These are phyloP conservation scores for Megacollybia marginata DNA, from an alignment of 768 basidiomycete species.

Conservation along the genomic window DNA sequence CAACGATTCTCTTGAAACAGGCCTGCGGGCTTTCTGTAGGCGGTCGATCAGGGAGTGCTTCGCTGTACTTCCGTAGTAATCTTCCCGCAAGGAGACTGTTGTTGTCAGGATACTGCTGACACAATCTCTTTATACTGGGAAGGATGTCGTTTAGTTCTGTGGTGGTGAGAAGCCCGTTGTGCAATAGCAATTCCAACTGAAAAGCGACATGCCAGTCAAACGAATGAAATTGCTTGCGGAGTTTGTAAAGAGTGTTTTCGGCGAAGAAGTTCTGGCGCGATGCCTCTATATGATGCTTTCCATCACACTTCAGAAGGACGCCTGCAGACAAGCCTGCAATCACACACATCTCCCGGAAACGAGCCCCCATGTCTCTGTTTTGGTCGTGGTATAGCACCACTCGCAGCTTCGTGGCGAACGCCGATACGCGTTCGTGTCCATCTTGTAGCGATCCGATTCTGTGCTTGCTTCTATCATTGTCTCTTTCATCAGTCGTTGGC, in stretches of 20 bases:
- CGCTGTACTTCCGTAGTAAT: constrained; percentile 48
- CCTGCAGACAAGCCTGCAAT: constrained; percentile 34
- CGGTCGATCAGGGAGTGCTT: constrained; percentile 37
- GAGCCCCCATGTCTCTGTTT: constrained; percentile 37
- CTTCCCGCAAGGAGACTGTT: constrained; percentile 29
- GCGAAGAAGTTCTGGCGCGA: constrained; percentile 43
- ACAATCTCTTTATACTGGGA: constrained; percentile 34
- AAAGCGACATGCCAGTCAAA: constrained; percentile 67
- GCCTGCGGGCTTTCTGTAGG: constrained; percentile 27
- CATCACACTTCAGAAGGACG: constrained; percentile 23
- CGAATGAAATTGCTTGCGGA: constrained; percentile 34
- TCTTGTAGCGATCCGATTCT: constrained; percentile 52
- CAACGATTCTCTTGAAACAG: constrained; percentile 37
- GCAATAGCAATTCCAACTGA: constrained; percentile 66
- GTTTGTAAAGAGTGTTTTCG: constrained; percentile 32
- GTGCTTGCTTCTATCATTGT: constrained; percentile 43
- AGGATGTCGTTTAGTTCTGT: constrained; percentile 43
- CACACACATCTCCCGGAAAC: constrained; percentile 48
- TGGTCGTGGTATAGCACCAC: constrained; percentile 45
- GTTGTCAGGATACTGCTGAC: constrained; percentile 8
- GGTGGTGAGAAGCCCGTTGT: constrained; percentile 55
- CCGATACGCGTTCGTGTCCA: constrained; percentile 53
- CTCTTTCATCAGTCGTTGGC: constrained; percentile 29
- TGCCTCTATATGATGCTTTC: constrained; percentile 41
- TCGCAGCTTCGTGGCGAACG: constrained; percentile 68